Evolutionary conservation across 2,329 filamentous ascomycete genomes (phyloP).

Genomic region (Penicillium sp.): DNA sequence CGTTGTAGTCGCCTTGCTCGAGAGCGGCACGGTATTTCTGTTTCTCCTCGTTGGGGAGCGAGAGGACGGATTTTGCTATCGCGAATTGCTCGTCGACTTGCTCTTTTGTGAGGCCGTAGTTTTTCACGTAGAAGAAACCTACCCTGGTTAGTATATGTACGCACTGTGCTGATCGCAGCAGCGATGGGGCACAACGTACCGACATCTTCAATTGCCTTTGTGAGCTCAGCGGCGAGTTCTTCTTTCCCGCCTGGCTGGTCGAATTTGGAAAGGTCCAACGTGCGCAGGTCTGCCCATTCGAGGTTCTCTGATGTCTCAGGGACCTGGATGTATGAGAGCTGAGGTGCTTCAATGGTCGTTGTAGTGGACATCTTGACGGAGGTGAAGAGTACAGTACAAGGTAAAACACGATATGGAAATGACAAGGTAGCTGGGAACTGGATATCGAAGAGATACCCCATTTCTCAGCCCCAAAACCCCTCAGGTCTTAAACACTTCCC

Average conservation of each 20-base stretch:
- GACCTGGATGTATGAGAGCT: neutral
- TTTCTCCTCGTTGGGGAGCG: slow-evolving; percentile 61
- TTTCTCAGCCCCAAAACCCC: neutral
- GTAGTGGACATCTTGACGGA: neutral
- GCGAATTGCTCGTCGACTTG: slow-evolving; percentile 65
- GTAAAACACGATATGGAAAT: neutral
- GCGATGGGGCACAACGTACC: slow-evolving; percentile 19
- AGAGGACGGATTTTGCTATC: slow-evolving; percentile 61
- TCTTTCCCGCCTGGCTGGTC: slow-evolving; percentile 59
- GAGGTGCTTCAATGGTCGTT: neutral
- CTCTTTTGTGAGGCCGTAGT: slow-evolving; percentile 62
- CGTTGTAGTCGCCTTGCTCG: slow-evolving; percentile 61
- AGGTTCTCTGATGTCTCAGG: slow-evolving; percentile 13
- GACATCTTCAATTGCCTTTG: slow-evolving; percentile 56
- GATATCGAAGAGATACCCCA: neutral
- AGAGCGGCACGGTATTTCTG: slow-evolving; percentile 57
- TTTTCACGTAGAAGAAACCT: slow-evolving; percentile 67
- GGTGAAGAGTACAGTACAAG: no score
- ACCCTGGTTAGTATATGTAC: no score
- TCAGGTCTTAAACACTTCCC: neutral
- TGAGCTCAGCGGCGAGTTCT: slow-evolving; percentile 57
- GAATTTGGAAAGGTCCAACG: slow-evolving; percentile 61
- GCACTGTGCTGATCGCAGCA: no score
- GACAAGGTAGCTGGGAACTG: neutral
- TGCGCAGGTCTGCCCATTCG: slow-evolving; percentile 54